Conservation (phyloP, 1,284 basidiomycete species). For the Termitomyces sp. region DNA sequence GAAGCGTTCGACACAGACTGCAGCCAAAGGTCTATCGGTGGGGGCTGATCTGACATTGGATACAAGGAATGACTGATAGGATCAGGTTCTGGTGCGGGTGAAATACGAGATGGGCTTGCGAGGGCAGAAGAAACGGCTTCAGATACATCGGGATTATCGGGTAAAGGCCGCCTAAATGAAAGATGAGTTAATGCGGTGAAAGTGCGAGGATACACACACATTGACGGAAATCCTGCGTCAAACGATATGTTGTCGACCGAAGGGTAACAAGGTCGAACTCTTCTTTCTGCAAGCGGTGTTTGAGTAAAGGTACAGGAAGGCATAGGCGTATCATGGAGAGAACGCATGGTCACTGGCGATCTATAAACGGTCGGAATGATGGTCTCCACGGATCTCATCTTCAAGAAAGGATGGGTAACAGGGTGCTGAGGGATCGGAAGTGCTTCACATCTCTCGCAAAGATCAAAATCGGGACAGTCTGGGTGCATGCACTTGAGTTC, state of each 20-base stretch:
- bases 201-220: background rate
- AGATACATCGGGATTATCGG: background rate
- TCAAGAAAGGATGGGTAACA: constrained; percentile 70
- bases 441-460: constrained; percentile 80
- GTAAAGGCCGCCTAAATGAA: background rate
- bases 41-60: background rate
- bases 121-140: background rate
- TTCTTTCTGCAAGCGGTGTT: background rate
- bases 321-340: background rate
- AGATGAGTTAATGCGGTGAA: background rate
- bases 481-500: constrained; percentile 71
- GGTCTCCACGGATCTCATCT: constrained; percentile 57
- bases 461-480: constrained; percentile 77
- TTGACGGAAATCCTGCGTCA: background rate
- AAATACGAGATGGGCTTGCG: background rate
- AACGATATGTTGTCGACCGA: background rate
- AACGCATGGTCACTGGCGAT: background rate
- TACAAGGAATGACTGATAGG: constrained; percentile 3
- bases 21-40: background rate
- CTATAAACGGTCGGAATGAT: constrained; percentile 49
- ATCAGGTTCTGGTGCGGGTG: background rate
- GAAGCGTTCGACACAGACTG: background rate
- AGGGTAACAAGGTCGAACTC: background rate
- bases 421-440: constrained; percentile 77
- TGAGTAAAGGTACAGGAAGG: background rate